A percentile compares a stretch with the other conserved stretches of the same genome.
Evolutionary conservation across 2,329 filamentous ascomycete genomes (phyloP).

Genomic region (Colletotrichum orchidophilum): DNA sequence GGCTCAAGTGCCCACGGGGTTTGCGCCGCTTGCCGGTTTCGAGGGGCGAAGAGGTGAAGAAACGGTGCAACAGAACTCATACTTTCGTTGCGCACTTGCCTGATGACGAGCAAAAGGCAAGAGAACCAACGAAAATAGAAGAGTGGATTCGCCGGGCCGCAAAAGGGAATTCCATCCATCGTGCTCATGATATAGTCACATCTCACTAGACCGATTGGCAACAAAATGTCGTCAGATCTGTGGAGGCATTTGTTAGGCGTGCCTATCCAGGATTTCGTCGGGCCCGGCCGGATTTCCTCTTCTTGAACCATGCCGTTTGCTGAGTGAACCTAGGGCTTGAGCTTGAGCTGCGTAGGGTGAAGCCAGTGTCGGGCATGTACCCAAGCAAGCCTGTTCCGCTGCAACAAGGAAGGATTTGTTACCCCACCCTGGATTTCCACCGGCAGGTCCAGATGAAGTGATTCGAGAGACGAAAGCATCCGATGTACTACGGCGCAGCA

Average conservation of each 20-base stretch:
- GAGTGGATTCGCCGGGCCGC: not conserved
- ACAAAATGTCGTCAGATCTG: conserved; percentile 4
- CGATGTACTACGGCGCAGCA: conserved; percentile 4
- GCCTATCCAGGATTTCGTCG: not conserved
- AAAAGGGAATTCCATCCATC: not conserved
- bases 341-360: not conserved
- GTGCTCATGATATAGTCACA: conserved; percentile 21
- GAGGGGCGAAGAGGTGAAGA: not conserved
- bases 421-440: not conserved
- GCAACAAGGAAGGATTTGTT: not conserved
- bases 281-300: not conserved
- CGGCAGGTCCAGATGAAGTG: conserved; percentile 22
- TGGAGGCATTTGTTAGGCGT: not conserved
- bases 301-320: not conserved
- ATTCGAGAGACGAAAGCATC: not conserved
- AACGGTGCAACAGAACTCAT: not conserved
- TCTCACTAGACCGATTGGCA: conserved; percentile 21
- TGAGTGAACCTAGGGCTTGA: not conserved
- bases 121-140: not conserved
- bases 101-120: not conserved
- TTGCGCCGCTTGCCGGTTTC: not conserved
- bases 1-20: not conserved
- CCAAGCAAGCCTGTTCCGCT: conserved; percentile 8
- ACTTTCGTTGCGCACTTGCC: not conserved
- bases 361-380: conserved; percentile 9